Conservation (phyloP, 441 rosid species). For the Populus tomentosa region DNA sequence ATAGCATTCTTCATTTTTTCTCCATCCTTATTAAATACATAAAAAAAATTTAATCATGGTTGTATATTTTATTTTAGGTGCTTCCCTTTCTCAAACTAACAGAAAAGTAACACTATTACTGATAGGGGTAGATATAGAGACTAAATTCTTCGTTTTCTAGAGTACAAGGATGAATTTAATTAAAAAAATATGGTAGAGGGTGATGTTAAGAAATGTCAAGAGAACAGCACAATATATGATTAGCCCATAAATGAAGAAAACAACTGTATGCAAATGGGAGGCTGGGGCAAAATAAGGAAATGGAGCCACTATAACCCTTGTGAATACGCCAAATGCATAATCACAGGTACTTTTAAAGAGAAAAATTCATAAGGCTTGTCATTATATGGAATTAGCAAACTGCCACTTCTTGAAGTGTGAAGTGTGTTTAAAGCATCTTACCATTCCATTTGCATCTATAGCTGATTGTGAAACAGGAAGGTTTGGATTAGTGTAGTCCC, state of each 20-base stretch:
- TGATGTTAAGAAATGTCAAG: too few species aligned
- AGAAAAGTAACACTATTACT: too few species aligned
- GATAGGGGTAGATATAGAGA: too few species aligned
- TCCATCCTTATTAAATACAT: too few species aligned
- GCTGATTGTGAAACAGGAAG: constrained; percentile 99
- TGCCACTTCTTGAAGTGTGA: background rate
- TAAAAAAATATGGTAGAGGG: too few species aligned
- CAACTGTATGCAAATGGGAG: background rate
- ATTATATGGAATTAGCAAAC: background rate
- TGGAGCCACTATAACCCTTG: background rate
- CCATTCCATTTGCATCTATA: constrained; percentile 86
- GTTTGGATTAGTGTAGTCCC: constrained; percentile 95
- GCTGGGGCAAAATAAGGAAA: background rate
- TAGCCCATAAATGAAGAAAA: background rate
- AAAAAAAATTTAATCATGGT: too few species aligned
- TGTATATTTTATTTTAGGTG: too few species aligned
- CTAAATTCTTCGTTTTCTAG: too few species aligned
- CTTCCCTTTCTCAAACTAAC: too few species aligned
- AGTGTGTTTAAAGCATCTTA: constrained; percentile 23
- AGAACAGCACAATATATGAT: background rate
- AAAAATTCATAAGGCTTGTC: background rate
- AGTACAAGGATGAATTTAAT: too few species aligned
- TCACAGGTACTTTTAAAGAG: background rate
- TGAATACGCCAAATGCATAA: background rate
- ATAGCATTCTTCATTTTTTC: too few species aligned